Evolutionary conservation across 2,329 filamentous ascomycete genomes (phyloP).

Genomic region (Lachnellula arida): DNA sequence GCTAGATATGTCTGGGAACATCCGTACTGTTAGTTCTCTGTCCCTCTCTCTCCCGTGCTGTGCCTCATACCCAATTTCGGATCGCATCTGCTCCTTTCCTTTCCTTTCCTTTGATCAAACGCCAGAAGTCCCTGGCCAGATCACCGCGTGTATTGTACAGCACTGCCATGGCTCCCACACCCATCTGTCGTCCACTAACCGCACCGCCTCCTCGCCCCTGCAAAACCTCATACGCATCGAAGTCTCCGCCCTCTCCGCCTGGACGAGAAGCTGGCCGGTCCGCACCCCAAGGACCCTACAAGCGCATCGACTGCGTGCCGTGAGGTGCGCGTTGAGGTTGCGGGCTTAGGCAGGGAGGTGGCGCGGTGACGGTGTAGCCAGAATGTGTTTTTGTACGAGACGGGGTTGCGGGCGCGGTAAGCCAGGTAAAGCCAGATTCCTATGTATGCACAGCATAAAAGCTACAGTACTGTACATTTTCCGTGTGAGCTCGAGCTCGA

Average conservation of each 20-base stretch:
- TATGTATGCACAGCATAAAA: too few relatives aligned
- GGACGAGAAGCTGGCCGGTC: slow-evolving; percentile 51
- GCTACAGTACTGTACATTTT: too few relatives aligned
- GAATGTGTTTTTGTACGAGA: slow-evolving; percentile 55
- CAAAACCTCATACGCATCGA: slow-evolving; percentile 17
- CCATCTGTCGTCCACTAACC: neutral
- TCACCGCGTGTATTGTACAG: neutral
- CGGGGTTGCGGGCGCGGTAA: slow-evolving; percentile 43
- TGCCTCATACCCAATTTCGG: neutral
- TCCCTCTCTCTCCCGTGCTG: neutral
- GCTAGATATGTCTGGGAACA: slow-evolving; percentile 43
- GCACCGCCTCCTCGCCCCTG: neutral
- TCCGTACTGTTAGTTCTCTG: slow-evolving; percentile 32
- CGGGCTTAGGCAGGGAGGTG: slow-evolving; percentile 37
- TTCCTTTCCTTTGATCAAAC: neutral
- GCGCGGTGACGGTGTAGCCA: slow-evolving; percentile 42
- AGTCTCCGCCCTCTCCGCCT: slow-evolving; percentile 26
- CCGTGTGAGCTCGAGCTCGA: too few relatives aligned
- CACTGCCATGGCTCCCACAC: neutral
- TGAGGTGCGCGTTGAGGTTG: slow-evolving; percentile 47
- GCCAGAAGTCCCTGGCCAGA: neutral
- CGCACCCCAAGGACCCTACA: slow-evolving; percentile 65
- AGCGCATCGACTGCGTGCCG: slow-evolving; percentile 56
- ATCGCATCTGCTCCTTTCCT: neutral
- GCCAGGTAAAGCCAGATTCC: too few relatives aligned